Evolutionary conservation across 805 yeast species (phyloP).

Genomic region (Suhomyces pyralidae): DNA sequence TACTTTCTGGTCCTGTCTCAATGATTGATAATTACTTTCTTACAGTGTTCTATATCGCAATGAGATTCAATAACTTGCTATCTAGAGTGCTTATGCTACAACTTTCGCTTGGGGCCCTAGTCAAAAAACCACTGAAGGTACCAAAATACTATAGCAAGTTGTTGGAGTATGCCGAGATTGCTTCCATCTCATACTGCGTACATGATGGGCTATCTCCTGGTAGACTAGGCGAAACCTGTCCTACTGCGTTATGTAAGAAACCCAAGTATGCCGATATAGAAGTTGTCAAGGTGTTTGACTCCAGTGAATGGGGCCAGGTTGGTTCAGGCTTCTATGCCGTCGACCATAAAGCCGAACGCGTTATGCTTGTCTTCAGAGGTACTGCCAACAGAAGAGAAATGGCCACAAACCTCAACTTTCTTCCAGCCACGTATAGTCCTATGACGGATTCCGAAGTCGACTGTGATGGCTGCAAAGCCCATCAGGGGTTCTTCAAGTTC

Average conservation of each 20-base stretch:
- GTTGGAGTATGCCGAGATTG: constrained; percentile 31
- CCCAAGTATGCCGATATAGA: constrained; percentile 23
- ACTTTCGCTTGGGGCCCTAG: background rate
- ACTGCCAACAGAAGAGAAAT: constrained; percentile 61
- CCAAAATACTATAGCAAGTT: constrained; percentile 20
- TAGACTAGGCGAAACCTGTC: constrained; percentile 23
- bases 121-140: background rate
- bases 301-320: constrained; percentile 40
- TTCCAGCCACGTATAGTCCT: constrained; percentile 49
- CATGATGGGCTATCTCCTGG: constrained; percentile 27
- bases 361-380: constrained; percentile 61
- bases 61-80: background rate
- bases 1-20: background rate
- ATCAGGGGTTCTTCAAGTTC: constrained; percentile 59
- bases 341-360: constrained; percentile 41
- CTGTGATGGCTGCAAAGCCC: constrained; percentile 58
- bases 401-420: constrained; percentile 52
- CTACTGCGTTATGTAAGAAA: constrained; percentile 21
- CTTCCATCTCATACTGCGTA: constrained; percentile 38
- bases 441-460: constrained; percentile 10
- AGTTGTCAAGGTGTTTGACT: constrained; percentile 39
- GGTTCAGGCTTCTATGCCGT: constrained; percentile 57
- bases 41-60: background rate
- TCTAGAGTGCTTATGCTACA: background rate
- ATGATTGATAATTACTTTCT: background rate